Evolutionary conservation across 805 yeast species (phyloP), one percentile per base, ranked within the genome.

Genomic region (Wickerhamiella azymoides): DNA sequence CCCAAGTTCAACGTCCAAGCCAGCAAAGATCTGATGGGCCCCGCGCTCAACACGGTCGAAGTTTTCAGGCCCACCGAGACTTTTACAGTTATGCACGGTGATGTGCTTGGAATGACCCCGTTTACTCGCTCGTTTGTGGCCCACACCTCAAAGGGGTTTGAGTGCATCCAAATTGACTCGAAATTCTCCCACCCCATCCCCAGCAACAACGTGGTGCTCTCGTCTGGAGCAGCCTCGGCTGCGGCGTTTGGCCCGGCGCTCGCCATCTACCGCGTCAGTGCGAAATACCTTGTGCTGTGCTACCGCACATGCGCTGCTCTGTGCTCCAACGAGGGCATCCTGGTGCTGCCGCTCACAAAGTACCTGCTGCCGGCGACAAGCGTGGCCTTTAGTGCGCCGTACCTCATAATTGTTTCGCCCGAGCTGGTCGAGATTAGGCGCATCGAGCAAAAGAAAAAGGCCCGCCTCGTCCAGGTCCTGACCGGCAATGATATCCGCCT

Each of bases 401-500:
- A 66, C 53, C 59, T 78, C 46, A 57, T 77, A 7, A 59, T 80
- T 4, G 70, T 76, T 25, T 76, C 80, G 36, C 77, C 77, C 17
- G 85, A 81, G 52, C 70, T 78, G 40, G 67, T 83, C 8, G 94
- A 84, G 56, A 68, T 84, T 2, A 76, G 86, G 66, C 70, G 76
- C 30, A 64, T 80, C 21, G 65, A 58, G 6, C 18, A 24, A 39
- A 70, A 71, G 39, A 71, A 49, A 3, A 50, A 53, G 3, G 54
- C 54, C 2, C 27, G 50, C 13, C 52, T 67, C 18, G 71, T 71
- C 30, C 94, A 84, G 58, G 79, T 83, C 4, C 69, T 84, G 36
- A 72, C 77, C 3, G 89, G 89, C 18, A 80, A 78, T 57, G 83
- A 76, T 52, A 72, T 84, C 27, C 53, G 61, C 19, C 55, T 70